Base-by-base conservation (phyloP, 2,329 filamentous ascomycete species). In the Trichoderma atroviride region DNA sequence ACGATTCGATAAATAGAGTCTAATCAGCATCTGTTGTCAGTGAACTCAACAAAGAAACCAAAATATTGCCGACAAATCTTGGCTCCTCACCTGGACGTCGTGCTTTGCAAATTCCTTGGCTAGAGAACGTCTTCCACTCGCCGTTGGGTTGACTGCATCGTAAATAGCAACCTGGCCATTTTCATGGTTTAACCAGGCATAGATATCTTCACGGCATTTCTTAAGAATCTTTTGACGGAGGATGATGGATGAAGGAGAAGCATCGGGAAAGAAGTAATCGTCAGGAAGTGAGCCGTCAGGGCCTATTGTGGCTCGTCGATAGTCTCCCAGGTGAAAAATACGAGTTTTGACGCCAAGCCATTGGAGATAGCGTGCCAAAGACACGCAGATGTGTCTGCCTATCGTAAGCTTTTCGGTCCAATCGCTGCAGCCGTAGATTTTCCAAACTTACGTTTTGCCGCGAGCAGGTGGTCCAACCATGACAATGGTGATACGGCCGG, bases 141-240 rank as follows among this genome's bases (percentile, higher is more conserved):
- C 90, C 24, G 96, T 90, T 5, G 95, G 94, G 76, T 99, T 99
- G 22, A 99, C 96, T 33, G 96, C 96, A 80, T 99, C 96, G 78
- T 98, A 99, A 70, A 99, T 98, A 68, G 96, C 96, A 68, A 99
- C 95, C 78, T 99, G 96, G 14, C 96, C 96, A 75, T 98, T 98
- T 77, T 98, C 96, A 74, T 97, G 92, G 76, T 98, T 96, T 56
- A 99, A 83, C 85, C 97, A 99, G 68, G 92, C 91, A 77, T 97
- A 97, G 69, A 99, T 97, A 76, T 99, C 96, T 78, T 98, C 94
- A 70, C 96, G 90, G 75, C 96, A 99, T 79, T 96, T 97, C 82
- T 97, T 97, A 24, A 99, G 85, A 65, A 99, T 99, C 83, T 97
- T 97, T 80, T 98, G 96, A 40, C 96, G 90, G 61, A 99, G 84